Evolutionary conservation across 768 basidiomycete genomes (phyloP).

Genomic region (Trametes meyenii): DNA sequence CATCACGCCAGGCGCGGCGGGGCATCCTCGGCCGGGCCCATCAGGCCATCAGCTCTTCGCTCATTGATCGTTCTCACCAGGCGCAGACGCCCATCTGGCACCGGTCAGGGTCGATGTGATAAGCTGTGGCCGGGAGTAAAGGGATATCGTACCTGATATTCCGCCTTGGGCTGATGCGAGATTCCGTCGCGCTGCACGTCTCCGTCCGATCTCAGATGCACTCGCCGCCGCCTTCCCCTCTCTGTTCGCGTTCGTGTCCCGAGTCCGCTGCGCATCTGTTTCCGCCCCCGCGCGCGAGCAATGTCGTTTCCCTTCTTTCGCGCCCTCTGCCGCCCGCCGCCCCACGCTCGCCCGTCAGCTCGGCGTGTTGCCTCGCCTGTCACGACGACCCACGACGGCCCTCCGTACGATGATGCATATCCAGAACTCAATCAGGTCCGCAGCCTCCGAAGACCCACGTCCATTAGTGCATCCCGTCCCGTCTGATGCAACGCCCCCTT

Average conservation of each 20-base stretch:
- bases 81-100: conserved; percentile 9
- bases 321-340: too few relatives aligned
- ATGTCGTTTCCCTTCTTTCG: background rate
- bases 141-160: conserved; percentile 21
- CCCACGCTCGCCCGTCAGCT: background rate
- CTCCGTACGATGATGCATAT: background rate
- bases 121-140: conserved; percentile 27
- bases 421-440: conserved; percentile 18
- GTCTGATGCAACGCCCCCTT: conserved; percentile 5
- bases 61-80: conserved; percentile 16
- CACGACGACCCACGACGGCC: background rate
- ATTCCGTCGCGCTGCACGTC: conserved; percentile 5
- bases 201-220: conserved; percentile 19
- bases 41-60: conserved; percentile 14
- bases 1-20: conserved; percentile 1
- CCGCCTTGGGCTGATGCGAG: conserved; percentile 8
- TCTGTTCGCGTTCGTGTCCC: background rate
- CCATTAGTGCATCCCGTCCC: conserved; percentile 9
- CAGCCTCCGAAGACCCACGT: conserved; percentile 4
- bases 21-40: conserved; percentile 15
- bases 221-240: background rate
- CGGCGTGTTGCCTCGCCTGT: too few relatives aligned
- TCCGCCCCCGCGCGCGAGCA: background rate
- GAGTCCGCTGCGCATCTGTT: background rate
- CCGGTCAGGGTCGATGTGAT: conserved; percentile 28